Conservation (phyloP, 345 rosid species). For the Brassica incana region DNA sequence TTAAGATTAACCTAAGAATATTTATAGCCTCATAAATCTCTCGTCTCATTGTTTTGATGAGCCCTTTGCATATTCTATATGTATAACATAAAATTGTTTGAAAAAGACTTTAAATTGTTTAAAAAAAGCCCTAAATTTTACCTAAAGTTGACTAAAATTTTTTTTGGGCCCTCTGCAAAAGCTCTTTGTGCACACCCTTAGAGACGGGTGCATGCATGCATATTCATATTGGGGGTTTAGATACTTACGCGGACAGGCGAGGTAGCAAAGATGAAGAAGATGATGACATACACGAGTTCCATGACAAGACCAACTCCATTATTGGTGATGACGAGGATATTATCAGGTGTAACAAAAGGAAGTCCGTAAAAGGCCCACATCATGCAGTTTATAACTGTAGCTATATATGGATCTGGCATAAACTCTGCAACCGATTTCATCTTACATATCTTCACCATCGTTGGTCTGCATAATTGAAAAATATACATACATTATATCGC, state of each 20-base stretch:
- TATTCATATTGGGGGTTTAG: background rate
- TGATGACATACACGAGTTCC: constrained; percentile 49
- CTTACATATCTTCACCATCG: constrained; percentile 53
- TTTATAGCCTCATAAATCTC: background rate
- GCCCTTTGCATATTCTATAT: no score
- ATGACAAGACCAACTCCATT: constrained; percentile 55
- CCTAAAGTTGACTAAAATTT: no score
- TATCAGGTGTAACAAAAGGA: constrained; percentile 63
- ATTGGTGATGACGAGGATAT: constrained; percentile 58
- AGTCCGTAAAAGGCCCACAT: constrained; percentile 75
- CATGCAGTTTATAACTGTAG: constrained; percentile 64
- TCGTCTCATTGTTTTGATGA: no score
- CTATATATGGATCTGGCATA: constrained; percentile 71
- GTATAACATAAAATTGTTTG: no score
- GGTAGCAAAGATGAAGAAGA: constrained; percentile 52
- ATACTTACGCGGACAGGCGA: constrained; percentile 45
- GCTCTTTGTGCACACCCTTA: no score
- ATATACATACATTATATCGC: background rate
- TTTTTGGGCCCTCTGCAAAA: no score
- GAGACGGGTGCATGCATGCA: background rate
- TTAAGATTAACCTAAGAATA: background rate
- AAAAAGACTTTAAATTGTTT: no score
- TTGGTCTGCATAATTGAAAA: constrained; percentile 53
- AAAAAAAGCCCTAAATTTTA: no score
- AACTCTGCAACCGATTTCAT: constrained; percentile 52